Evolutionary conservation across 495 filamentous ascomycete species (phyloP).

Genomic region (Aspergillus heteromorphus): DNA sequence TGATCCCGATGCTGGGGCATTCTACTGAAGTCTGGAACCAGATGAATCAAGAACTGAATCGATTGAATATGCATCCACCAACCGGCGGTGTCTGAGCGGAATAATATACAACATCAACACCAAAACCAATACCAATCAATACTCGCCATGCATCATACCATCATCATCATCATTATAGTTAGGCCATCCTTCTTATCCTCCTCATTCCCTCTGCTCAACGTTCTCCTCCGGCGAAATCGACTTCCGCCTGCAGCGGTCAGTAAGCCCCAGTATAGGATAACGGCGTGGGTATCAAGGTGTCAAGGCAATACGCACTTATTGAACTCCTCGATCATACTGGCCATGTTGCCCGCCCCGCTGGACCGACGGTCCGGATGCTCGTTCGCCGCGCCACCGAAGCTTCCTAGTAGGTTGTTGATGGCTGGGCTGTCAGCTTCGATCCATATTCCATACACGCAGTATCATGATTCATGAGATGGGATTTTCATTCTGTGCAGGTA

Average conservation of each 20-base stretch:
- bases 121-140: not conserved
- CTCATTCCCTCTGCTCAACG: not conserved
- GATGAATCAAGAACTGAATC: too few species aligned
- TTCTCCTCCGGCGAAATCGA: not conserved
- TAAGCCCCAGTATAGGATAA: not conserved
- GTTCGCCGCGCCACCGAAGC: conserved; percentile 2
- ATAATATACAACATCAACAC: too few species aligned
- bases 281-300: too few species aligned
- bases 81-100: too few species aligned
- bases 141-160: not conserved
- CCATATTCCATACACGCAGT: not conserved
- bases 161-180: not conserved
- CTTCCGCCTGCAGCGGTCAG: not conserved
- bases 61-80: too few species aligned
- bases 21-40: too few species aligned
- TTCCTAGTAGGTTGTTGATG: conserved; percentile 4
- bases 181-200: not conserved
- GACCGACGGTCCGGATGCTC: conserved; percentile 10
- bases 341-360: conserved; percentile 9
- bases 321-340: conserved; percentile 1
- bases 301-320: not conserved
- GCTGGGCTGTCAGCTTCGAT: not conserved
- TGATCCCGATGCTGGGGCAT: too few species aligned
- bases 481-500: not conserved
- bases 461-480: too few species aligned